Evolutionary conservation across 2,329 filamentous ascomycete species (phyloP), one percentile per base, ranked within the genome.

Genomic region (Trichoderma sp.): DNA sequence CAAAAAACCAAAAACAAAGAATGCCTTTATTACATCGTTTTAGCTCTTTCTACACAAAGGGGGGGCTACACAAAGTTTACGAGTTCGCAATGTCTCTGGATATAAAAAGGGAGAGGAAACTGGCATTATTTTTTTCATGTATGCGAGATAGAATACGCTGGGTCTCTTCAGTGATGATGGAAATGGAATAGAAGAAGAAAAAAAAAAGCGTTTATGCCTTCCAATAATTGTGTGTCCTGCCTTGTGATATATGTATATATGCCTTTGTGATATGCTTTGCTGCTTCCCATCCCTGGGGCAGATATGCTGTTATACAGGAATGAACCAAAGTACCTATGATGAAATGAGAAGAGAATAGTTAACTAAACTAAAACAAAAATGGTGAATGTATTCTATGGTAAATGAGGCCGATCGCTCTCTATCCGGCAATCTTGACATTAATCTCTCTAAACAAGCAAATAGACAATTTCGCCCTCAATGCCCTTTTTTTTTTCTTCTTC

Each of bases 281-380:
- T 21, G 21, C 11, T 51, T 26, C n/a, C 18, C 16, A 4, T 5
- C 5, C 10, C 28, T 28, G 10, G 1, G 5, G 21, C 11, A 13
- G 11, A 39, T 2, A 49, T 49, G 46, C 18, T 13, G 4, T 11
- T 3, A n/a, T 21, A 21, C n/a, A 49, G 21, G 8, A 49, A 24
- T 13, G 46, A 24, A 13, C 21, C 43, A 18, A 49, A 24, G 46
- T 21, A 49, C 46, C 10, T 5, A 49, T 21, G 4, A 49, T 49
- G 21, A n/a, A n/a, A 16, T 8, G 11, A 24, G n/a, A 56, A 24
- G 26, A 55, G 24, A 18, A 51, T 18, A 43, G 54, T 16, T 55
- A 54, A 34, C 39, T 43, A 43, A 68, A 63, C 39, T 32, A 68
- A 70, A 69, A 64, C 70, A 58, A 69, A 64, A 71, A 58, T 26